Base-by-base conservation (phyloP, 2,329 filamentous ascomycete species). In the Trichoderma polysporum region DNA sequence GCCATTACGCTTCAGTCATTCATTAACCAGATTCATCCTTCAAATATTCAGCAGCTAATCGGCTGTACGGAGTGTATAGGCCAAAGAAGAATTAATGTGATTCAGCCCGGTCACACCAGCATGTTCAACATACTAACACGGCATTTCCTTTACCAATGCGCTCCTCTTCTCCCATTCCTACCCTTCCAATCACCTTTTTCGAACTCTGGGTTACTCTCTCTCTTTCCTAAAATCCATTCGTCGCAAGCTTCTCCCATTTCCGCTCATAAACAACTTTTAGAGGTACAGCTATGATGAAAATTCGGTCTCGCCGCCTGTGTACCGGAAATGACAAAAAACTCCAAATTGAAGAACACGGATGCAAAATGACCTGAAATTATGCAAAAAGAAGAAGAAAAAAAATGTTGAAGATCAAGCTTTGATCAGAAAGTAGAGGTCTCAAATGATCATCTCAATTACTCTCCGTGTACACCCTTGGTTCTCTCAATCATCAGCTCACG, bases 401-500 rank as follows among this genome's bases (percentile, higher is more conserved):
- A 50, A 31, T 33, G 31, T 59, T 25, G 8, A 25, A 39, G 50
- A 33, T n/a, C 5, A 45, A 37, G 64, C 4, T 17, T 15, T 9
- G 15, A 45, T 41, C 10, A 29, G 12, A 50, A 29, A 37, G 58
- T 25, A 61, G 45, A 37, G 9, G 15, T 15, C 58, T 50, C 15
- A 25, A 15, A 27, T 35, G n/a, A 19, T 53, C 17, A 53, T 31
- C 10, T 22, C 47, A 39, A 19, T 57, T 19, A 33, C 31, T 64
- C 15, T 41, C n/a, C 49, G 73, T 86, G 84, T 64, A 84, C 77
- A 69, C 84, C 84, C 63, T 77, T 76, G 1, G 87, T 90, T 73
- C 90, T 82, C 78, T 89, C 80, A 71, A 83, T 84, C 88, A 91
- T 91, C 73, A 89, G 73, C 72, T 86, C 86, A 79, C 88, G 85